Percentiles rank a stretch among this genome's conserved stretches.
phyloP scores from a whole-genome alignment of 495 filamentous ascomycete species.

The Penicillium paxilli region DNA sequence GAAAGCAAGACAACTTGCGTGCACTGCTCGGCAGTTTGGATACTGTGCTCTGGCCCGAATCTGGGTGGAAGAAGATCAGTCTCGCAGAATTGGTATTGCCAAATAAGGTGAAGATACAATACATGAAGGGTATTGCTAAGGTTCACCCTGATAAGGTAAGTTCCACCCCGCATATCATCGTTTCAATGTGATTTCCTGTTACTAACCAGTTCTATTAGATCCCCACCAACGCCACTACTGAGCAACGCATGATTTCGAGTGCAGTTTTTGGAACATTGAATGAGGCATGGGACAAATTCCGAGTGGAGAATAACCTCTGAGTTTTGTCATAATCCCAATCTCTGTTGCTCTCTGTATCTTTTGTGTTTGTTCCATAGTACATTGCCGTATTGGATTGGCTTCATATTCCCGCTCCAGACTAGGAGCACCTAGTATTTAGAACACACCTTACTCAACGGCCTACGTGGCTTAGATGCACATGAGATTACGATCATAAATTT shows the following conservation, averaged over 20 bases:
- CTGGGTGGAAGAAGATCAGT: slow-evolving; percentile 95
- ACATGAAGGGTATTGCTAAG: slow-evolving; percentile 99
- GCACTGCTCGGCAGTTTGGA: slow-evolving; percentile 88
- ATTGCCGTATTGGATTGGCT: neutral
- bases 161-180: slow-evolving; percentile 2
- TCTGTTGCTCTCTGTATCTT: neutral
- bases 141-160: slow-evolving; percentile 97
- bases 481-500: slow-evolving; percentile 3
- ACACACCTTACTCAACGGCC: slow-evolving; percentile 4
- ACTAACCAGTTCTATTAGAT: slow-evolving; percentile 54
- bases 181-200: neutral
- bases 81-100: slow-evolving; percentile 89
- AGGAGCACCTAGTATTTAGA: slow-evolving; percentile 8
- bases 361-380: slow-evolving; percentile 6
- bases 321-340: neutral
- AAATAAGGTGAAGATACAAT: slow-evolving; percentile 91
- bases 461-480: slow-evolving; percentile 3
- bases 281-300: slow-evolving; percentile 98
- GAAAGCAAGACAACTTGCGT: slow-evolving; percentile 89
- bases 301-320: slow-evolving; percentile 71
- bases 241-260: slow-evolving; percentile 88
- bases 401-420: neutral
- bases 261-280: slow-evolving; percentile 92
- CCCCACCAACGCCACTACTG: slow-evolving; percentile 82
- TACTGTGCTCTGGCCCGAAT: slow-evolving; percentile 83